These are phyloP conservation scores for Incumbomyces lentus DNA, from an alignment of 2,329 filamentous ascomycete species.

Conservation along the genomic window DNA sequence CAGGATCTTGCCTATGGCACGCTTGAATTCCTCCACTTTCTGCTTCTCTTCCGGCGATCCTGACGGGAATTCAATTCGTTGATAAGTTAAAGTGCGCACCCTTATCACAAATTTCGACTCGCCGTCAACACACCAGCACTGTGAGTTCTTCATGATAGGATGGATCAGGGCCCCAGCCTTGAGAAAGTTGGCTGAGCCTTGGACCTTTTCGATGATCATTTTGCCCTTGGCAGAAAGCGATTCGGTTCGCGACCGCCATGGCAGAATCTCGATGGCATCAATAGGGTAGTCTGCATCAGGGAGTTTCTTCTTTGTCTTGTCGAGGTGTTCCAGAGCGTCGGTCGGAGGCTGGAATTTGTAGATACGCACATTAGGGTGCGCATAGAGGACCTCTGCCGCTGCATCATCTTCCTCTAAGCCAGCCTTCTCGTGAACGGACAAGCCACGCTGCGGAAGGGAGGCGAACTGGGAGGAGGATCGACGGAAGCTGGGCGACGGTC, in stretches of 20 bases:
- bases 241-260: slow-evolving; percentile 67
- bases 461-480: slow-evolving; percentile 14
- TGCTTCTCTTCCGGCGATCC: slow-evolving; percentile 52
- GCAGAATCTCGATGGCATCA: slow-evolving; percentile 51
- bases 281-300: slow-evolving; percentile 39
- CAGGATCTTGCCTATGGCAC: slow-evolving; percentile 60
- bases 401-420: slow-evolving; percentile 24
- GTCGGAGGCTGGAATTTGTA: slow-evolving; percentile 47
- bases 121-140: slow-evolving; percentile 88
- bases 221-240: slow-evolving; percentile 72
- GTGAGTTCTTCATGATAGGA: slow-evolving; percentile 77
- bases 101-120: slow-evolving; percentile 77
- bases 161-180: slow-evolving; percentile 60
- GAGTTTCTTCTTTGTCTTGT: slow-evolving; percentile 33
- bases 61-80: slow-evolving; percentile 75
- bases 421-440: slow-evolving; percentile 18
- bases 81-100: slow-evolving; percentile 73
- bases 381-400: slow-evolving; percentile 47
- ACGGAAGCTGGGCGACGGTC: slow-evolving; percentile 13
- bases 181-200: slow-evolving; percentile 76
- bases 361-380: slow-evolving; percentile 62
- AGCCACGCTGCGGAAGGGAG: slow-evolving; percentile 12
- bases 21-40: slow-evolving; percentile 57
- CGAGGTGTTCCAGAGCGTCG: slow-evolving; percentile 22
- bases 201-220: slow-evolving; percentile 74